Conservation (phyloP, 1,284 basidiomycete genomes). For the Ustilago esculenta region DNA sequence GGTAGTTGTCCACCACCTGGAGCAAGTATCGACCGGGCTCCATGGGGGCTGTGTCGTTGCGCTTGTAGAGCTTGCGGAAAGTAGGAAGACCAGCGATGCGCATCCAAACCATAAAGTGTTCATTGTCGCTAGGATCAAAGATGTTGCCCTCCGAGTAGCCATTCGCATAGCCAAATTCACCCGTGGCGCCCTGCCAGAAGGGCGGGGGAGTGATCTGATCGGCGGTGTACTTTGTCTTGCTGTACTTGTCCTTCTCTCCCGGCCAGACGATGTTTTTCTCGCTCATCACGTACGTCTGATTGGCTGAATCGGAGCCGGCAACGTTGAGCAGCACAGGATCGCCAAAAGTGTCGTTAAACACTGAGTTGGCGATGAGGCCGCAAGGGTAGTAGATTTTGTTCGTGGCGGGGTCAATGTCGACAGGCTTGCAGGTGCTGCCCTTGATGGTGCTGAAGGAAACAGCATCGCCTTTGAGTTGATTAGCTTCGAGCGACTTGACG, state of each 20-base stretch:
- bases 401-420: conserved; percentile 70
- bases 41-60: conserved; percentile 85
- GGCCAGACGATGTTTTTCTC: conserved; percentile 89
- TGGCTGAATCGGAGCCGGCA: conserved; percentile 68
- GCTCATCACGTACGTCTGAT: conserved; percentile 77
- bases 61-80: conserved; percentile 91
- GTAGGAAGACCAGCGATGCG: conserved; percentile 94
- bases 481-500: conserved; percentile 86
- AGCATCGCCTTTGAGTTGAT: conserved; percentile 83
- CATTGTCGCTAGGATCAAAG: conserved; percentile 80
- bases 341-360: conserved; percentile 92
- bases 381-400: conserved; percentile 78
- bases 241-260: conserved; percentile 89
- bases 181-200: conserved; percentile 74
- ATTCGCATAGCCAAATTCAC: conserved; percentile 73
- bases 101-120: conserved; percentile 99
- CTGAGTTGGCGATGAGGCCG: conserved; percentile 95
- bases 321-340: conserved; percentile 74
- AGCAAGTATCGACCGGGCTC: conserved; percentile 80
- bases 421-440: conserved; percentile 86
- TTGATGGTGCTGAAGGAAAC: conserved; percentile 69
- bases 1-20: conserved; percentile 86
- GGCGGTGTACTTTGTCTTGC: conserved; percentile 60
- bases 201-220: conserved; percentile 87
- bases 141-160: conserved; percentile 77